Base-by-base conservation (phyloP, 139 green algal genomes). In the Diplosphaera chodatii region DNA sequence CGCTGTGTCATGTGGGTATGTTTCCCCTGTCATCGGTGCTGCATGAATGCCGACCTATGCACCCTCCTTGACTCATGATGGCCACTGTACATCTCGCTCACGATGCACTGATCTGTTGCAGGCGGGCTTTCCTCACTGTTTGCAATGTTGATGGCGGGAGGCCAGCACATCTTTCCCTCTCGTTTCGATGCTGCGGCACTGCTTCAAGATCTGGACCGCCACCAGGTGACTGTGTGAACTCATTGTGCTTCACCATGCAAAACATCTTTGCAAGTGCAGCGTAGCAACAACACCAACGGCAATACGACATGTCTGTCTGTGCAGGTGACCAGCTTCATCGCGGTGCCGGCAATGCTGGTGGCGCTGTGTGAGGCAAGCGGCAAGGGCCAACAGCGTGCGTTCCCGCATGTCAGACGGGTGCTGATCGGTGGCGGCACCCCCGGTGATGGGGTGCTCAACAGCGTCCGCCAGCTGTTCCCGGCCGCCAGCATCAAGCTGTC, bases 1-100 rank as follows among this genome's bases (percentile, higher is more conserved):
- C 91, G 0, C 82, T 98, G 23, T 97, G 91, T 74, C 93, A 97
- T 78, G 86, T 97, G 1, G 48, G 48, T n/a, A n/a, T n/a, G n/a
- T n/a, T n/a, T n/a, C n/a, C n/a, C n/a, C n/a, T n/a, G n/a, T n/a
- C n/a, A n/a, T n/a, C n/a, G n/a, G n/a, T n/a, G n/a, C n/a, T n/a
- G n/a, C n/a, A n/a, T n/a, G n/a, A n/a, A n/a, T n/a, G n/a, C n/a
- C n/a, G n/a, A n/a, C n/a, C n/a, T n/a, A n/a, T n/a, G n/a, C n/a
- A n/a, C n/a, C n/a, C n/a, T n/a, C n/a, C n/a, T n/a, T n/a, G n/a
- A n/a, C n/a, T n/a, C n/a, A n/a, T n/a, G n/a, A n/a, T n/a, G n/a
- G n/a, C n/a, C n/a, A n/a, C n/a, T n/a, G n/a, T n/a, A n/a, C n/a
- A n/a, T n/a, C n/a, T n/a, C n/a, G n/a, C n/a, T n/a, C n/a, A n/a